Evolutionary conservation across 768 basidiomycete species (phyloP).

Genomic region (Auricularia sp.): DNA sequence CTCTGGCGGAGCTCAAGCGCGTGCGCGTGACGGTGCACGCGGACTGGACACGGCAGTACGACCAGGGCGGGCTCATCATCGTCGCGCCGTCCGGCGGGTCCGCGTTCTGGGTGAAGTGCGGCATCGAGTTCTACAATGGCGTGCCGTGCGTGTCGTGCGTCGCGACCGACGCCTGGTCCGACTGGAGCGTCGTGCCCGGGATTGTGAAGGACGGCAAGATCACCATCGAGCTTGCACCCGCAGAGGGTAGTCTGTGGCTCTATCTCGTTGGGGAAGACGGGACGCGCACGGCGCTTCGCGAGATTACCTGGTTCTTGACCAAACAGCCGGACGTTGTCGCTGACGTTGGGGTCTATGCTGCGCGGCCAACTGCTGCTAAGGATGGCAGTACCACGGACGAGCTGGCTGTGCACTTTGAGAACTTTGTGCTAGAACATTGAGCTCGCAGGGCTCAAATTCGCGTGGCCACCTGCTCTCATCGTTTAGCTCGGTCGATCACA

Average conservation of each 20-base stretch:
- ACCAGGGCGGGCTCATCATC: constrained; percentile 22
- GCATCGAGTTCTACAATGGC: constrained; percentile 21
- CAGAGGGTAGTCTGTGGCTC: constrained; percentile 16
- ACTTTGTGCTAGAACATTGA: no score
- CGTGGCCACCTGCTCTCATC: no score
- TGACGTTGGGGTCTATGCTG: constrained; percentile 16
- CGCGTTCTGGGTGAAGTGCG: constrained; percentile 20
- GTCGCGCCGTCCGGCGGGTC: constrained; percentile 7
- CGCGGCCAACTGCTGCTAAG: constrained; percentile 12
- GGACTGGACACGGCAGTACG: constrained; percentile 20
- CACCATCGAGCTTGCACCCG: constrained; percentile 4
- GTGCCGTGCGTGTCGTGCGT: constrained; percentile 19
- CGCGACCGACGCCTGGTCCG: constrained; percentile 14
- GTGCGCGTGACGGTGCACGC: constrained; percentile 19
- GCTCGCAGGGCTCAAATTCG: no score
- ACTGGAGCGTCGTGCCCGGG: constrained; percentile 21
- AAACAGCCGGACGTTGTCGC: constrained; percentile 9
- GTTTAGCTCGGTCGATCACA: no score
- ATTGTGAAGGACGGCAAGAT: constrained; percentile 1
- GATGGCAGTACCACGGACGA: no score
- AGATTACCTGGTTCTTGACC: constrained; percentile 21
- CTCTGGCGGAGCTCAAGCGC: constrained; percentile 12
- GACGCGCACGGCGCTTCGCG: constrained; percentile 14
- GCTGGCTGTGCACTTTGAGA: no score
- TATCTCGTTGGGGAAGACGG: constrained; percentile 13